A percentile compares a stretch with the other conserved stretches of the same genome.
Conservation (phyloP, 768 basidiomycete species). For the Xerocomus potaroensis region DNA sequence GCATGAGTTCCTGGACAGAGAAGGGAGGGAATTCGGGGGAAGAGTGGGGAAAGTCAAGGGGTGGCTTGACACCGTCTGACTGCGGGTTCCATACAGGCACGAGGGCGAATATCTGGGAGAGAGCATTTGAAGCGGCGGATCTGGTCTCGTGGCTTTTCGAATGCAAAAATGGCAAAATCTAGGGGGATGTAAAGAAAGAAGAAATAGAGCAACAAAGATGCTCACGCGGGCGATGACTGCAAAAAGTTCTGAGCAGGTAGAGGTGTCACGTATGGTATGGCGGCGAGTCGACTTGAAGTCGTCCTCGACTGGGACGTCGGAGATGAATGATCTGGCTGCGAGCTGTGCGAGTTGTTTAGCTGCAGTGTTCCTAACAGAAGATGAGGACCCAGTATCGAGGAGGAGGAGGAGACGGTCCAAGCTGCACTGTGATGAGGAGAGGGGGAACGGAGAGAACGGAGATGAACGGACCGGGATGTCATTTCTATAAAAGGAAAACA, state of each 20-base stretch:
- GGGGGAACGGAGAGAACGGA: background rate
- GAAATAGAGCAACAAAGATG: background rate
- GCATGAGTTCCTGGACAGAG: slow-evolving; percentile 70
- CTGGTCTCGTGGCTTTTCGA: slow-evolving; percentile 93
- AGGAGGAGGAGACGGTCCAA: slow-evolving; percentile 96
- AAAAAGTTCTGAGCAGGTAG: slow-evolving; percentile 89
- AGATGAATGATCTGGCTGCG: slow-evolving; percentile 79
- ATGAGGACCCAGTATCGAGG: slow-evolving; percentile 91
- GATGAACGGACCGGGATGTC: slow-evolving; percentile 69
- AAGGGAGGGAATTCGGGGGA: slow-evolving; percentile 68
- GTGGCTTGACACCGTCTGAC: slow-evolving; percentile 23
- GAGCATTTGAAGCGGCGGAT: slow-evolving; percentile 80
- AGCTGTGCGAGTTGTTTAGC: slow-evolving; percentile 94
- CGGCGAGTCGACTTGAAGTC: slow-evolving; percentile 61
- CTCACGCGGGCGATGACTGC: slow-evolving; percentile 84
- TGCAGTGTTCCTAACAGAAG: slow-evolving; percentile 88
- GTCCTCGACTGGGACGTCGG: slow-evolving; percentile 77
- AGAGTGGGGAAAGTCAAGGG: slow-evolving; percentile 24
- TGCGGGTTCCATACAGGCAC: slow-evolving; percentile 72
- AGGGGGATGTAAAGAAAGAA: background rate
- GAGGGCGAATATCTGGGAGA: slow-evolving; percentile 81
- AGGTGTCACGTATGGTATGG: slow-evolving; percentile 58
- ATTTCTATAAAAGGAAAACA: slow-evolving; percentile 55
- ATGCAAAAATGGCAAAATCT: slow-evolving; percentile 89
- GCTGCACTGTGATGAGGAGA: slow-evolving; percentile 38